These are phyloP conservation scores for Rhynchospora tenuis DNA, from an alignment of 176 grass and related monocot species.

Conservation along the genomic window DNA sequence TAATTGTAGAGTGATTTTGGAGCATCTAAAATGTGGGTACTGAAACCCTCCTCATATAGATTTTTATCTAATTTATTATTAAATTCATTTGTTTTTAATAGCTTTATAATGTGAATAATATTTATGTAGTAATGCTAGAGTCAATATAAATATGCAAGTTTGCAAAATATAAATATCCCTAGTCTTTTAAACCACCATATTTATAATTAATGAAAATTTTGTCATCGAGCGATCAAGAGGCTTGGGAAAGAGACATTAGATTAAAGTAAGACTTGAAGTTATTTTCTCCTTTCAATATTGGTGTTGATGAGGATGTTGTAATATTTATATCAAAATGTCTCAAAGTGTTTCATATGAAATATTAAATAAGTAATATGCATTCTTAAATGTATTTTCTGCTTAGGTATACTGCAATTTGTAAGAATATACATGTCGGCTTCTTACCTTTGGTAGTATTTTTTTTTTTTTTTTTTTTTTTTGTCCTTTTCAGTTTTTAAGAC, in stretches of 20 bases:
- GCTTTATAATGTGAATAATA: no score
- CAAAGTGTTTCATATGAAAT: not conserved
- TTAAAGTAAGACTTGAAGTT: not conserved
- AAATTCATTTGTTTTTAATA: no score
- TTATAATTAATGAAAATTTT: not conserved
- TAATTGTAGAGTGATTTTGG: no score
- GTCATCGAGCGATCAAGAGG: not conserved
- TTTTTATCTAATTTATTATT: no score
- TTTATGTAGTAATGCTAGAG: no score
- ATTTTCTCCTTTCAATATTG: not conserved
- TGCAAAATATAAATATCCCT: no score
- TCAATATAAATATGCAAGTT: no score
- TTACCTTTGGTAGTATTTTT: no score
- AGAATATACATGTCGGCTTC: not conserved
- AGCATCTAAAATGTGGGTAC: no score
- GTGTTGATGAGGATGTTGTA: not conserved
- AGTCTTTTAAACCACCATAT: not conserved
- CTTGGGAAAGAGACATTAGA: not conserved
- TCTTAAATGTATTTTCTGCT: not conserved
- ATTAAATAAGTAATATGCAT: not conserved
- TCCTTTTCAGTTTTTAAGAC: no score
- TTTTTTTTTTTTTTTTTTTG: no score
- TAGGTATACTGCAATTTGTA: not conserved
- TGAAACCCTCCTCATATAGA: no score
- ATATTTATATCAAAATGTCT: not conserved